These are phyloP conservation scores for Coniosporium tulheliwenetii DNA, from an alignment of 2,329 filamentous ascomycete genomes.

Conservation along the genomic window DNA sequence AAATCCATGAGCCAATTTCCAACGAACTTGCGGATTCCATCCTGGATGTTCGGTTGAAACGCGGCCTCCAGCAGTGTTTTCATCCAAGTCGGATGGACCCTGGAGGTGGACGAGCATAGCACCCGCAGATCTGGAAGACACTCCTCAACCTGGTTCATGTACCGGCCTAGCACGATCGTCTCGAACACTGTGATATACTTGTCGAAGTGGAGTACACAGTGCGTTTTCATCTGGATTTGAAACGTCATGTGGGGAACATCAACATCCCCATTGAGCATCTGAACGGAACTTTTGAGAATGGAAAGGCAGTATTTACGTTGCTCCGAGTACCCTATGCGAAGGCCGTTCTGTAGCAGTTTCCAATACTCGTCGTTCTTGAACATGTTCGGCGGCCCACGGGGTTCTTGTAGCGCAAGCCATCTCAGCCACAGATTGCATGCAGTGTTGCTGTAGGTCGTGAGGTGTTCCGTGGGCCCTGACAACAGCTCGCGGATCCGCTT, in stretches of 20 bases:
- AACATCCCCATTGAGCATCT: slow-evolving; percentile 9
- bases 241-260: slow-evolving; percentile 2
- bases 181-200: slow-evolving; percentile 30
- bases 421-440: slow-evolving; percentile 5
- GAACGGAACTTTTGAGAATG: slow-evolving; percentile 25
- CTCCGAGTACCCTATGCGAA: slow-evolving; percentile 27
- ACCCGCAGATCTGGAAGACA: slow-evolving; percentile 26
- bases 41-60: slow-evolving; percentile 24
- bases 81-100: slow-evolving; percentile 23
- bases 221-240: slow-evolving; percentile 1
- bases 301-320: slow-evolving; percentile 29
- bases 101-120: slow-evolving; percentile 17
- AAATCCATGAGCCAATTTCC: slow-evolving; percentile 27
- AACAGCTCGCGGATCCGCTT: too few relatives aligned
- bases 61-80: slow-evolving; percentile 25
- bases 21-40: slow-evolving; percentile 28
- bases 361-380: slow-evolving; percentile 22
- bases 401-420: slow-evolving; percentile 4
- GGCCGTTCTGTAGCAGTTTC: slow-evolving; percentile 19
- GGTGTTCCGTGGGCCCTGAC: not conserved
- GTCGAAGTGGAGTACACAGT: slow-evolving; percentile 19
- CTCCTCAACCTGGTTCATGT: slow-evolving; percentile 31
- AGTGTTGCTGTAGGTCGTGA: slow-evolving; percentile 1
- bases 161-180: slow-evolving; percentile 31
- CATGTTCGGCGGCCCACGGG: slow-evolving; percentile 6